Evolutionary conservation across 1,139 yeast species (phyloP).

Genomic region (Candida tropicalis): DNA sequence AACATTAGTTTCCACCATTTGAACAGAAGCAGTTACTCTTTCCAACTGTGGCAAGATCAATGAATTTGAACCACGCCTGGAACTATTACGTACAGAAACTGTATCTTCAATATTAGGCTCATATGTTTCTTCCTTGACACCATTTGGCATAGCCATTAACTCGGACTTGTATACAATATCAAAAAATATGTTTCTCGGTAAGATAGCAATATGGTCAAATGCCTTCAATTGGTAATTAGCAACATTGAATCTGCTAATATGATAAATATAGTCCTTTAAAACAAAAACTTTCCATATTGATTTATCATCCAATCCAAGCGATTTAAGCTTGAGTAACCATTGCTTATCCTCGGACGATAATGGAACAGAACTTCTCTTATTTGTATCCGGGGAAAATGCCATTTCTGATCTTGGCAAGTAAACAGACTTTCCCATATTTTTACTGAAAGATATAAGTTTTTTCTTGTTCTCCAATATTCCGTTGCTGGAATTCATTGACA

Average conservation of each 20-base stretch:
- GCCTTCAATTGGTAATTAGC: not conserved
- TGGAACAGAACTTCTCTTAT: constrained; percentile 18
- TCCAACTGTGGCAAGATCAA: constrained; percentile 37
- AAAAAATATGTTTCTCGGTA: constrained; percentile 69
- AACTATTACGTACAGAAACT: constrained; percentile 20
- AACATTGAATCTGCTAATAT: constrained; percentile 45
- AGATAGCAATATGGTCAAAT: constrained; percentile 6
- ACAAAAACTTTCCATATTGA: constrained; percentile 85
- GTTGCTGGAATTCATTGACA: constrained; percentile 15
- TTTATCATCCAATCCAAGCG: constrained; percentile 68
- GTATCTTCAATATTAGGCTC: constrained; percentile 16
- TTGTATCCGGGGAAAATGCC: constrained; percentile 19
- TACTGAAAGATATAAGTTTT: constrained; percentile 23
- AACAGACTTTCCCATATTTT: constrained; percentile 43
- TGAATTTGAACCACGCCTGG: constrained; percentile 22
- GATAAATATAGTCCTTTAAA: constrained; percentile 66
- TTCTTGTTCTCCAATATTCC: constrained; percentile 6
- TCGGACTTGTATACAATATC: constrained; percentile 58
- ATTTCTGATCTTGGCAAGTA: constrained; percentile 32
- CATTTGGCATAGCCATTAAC: constrained; percentile 23
- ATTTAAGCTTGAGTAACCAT: constrained; percentile 70
- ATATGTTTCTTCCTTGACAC: constrained; percentile 7
- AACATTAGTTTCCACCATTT: constrained; percentile 59
- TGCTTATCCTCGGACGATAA: constrained; percentile 68
- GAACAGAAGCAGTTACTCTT: constrained; percentile 51